These are phyloP conservation scores for Trichoderma atrobrunneum DNA, from an alignment of 2,329 filamentous ascomycete species.

Conservation along the genomic window DNA sequence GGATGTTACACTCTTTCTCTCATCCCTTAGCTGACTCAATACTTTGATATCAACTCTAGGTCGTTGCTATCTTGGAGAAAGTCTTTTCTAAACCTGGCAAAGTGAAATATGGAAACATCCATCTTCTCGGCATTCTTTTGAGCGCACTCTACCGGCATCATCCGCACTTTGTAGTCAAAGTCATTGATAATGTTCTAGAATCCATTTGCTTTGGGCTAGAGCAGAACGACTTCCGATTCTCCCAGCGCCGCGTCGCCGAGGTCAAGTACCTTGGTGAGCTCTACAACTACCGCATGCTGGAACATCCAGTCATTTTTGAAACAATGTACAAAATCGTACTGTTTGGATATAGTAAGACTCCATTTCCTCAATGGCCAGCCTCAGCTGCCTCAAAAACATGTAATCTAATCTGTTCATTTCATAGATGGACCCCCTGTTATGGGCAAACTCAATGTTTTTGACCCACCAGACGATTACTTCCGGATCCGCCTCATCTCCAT, in stretches of 20 bases:
- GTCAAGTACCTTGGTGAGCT: conserved; percentile 95
- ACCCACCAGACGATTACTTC: conserved; percentile 93
- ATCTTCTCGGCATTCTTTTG: conserved; percentile 85
- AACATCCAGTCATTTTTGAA: conserved; percentile 93
- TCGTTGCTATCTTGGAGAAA: conserved; percentile 77
- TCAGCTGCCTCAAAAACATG: background rate
- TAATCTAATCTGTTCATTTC: conserved; percentile 21
- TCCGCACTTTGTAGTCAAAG: conserved; percentile 81
- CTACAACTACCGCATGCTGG: conserved; percentile 96
- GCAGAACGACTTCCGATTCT: conserved; percentile 95
- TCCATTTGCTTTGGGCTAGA: conserved; percentile 85
- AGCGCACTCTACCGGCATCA: conserved; percentile 90
- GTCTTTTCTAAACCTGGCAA: conserved; percentile 95
- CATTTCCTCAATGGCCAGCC: conserved; percentile 8
- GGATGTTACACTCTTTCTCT: background rate
- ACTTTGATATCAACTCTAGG: conserved; percentile 36
- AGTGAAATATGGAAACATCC: conserved; percentile 96
- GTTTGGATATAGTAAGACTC: conserved; percentile 70
- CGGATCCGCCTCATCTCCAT: conserved; percentile 87
- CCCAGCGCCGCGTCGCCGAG: conserved; percentile 89
- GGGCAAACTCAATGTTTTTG: conserved; percentile 72
- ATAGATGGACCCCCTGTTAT: conserved; percentile 75
- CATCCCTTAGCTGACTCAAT: background rate
- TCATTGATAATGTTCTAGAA: conserved; percentile 90
- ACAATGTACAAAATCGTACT: conserved; percentile 91